Evolutionary conservation across 345 rosid genomes (phyloP).

Genomic region (Litchi chinensis): DNA sequence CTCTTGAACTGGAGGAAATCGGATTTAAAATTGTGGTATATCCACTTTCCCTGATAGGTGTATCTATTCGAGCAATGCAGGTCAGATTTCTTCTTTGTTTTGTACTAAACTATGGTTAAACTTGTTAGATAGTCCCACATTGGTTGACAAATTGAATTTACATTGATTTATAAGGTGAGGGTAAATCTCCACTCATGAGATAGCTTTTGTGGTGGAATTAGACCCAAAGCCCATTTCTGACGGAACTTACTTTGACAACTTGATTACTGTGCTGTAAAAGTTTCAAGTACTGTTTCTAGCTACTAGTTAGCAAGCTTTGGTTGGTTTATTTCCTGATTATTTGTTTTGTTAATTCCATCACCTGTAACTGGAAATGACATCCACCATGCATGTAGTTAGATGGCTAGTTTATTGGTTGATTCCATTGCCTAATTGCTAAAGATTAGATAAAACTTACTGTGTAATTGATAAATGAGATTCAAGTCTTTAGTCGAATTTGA

Average conservation of each 20-base stretch:
- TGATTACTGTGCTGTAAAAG: not conserved
- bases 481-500: not conserved
- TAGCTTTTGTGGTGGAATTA: too few relatives aligned
- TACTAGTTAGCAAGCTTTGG: not conserved
- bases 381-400: not conserved
- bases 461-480: not conserved
- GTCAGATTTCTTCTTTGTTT: slow-evolving; percentile 34
- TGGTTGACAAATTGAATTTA: too few relatives aligned
- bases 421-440: not conserved
- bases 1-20: slow-evolving; percentile 77
- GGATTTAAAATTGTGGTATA: slow-evolving; percentile 84
- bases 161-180: too few relatives aligned
- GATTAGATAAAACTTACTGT: not conserved
- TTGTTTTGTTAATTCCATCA: not conserved
- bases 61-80: slow-evolving; percentile 94
- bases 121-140: too few relatives aligned
- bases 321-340: not conserved
- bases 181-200: too few relatives aligned
- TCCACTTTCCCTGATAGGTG: slow-evolving; percentile 84
- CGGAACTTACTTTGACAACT: not conserved
- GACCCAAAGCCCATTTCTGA: too few relatives aligned
- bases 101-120: not conserved
- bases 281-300: not conserved
- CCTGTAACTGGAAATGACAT: not conserved
- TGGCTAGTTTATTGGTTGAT: not conserved